Evolutionary conservation across 2,329 filamentous ascomycete species (phyloP).

Genomic region (Pseudocercospora macadamiae): DNA sequence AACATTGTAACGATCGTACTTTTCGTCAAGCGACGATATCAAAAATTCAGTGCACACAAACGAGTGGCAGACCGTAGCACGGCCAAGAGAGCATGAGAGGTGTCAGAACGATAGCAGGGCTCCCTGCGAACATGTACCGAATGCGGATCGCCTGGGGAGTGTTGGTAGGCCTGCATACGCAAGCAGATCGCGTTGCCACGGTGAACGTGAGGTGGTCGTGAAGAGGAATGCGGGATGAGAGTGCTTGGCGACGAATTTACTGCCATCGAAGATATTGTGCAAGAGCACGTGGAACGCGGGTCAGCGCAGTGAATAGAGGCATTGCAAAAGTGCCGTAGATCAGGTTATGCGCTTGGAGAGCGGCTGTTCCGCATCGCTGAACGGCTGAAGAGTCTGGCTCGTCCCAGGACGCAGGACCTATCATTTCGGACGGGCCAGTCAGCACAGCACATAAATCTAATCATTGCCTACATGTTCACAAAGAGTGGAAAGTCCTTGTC

Average conservation of each 20-base stretch:
- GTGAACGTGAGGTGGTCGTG: slow-evolving; percentile 8
- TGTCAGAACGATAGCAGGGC: neutral
- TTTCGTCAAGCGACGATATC: neutral
- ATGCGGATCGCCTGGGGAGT: neutral
- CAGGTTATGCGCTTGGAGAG: neutral
- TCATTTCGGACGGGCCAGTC: neutral
- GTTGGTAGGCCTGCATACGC: neutral
- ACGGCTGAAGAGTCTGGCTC: too few species aligned
- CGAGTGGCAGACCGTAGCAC: slow-evolving; percentile 3
- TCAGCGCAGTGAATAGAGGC: neutral
- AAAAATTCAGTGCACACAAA: slow-evolving; percentile 10
- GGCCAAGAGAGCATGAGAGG: neutral
- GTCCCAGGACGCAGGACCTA: neutral
- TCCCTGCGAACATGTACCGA: slow-evolving; percentile 1
- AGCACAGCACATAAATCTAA: too few species aligned
- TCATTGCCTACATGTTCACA: too few species aligned
- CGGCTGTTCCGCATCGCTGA: neutral
- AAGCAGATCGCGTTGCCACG: slow-evolving; percentile 5
- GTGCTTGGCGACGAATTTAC: neutral
- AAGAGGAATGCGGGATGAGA: slow-evolving; percentile 13
- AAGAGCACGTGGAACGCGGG: neutral
- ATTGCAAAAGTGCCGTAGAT: neutral
- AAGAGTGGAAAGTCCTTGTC: too few species aligned
- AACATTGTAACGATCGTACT: slow-evolving; percentile 12
- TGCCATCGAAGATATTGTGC: neutral